phyloP scores from a whole-genome alignment of 73 alveolate genomes.

The Effrenium voratum region DNA sequence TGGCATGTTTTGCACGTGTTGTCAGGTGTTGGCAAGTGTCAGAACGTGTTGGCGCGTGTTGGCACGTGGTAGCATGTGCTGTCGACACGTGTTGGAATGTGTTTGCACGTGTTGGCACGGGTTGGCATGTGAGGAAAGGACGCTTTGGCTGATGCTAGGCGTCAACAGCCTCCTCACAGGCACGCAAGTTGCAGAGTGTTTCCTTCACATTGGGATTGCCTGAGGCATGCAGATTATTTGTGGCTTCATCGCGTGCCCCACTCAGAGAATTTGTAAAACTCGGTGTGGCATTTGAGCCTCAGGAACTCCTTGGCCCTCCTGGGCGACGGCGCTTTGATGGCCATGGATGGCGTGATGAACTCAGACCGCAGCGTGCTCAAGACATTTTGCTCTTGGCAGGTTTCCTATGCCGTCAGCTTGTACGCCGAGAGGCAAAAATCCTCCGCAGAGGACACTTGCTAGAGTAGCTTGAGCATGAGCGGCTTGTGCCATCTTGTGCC shows the following conservation, averaged over 20 bases:
- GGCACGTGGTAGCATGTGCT: too few relatives aligned
- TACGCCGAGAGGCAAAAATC: conserved; percentile 64
- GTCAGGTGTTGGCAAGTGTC: too few relatives aligned
- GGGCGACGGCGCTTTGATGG: conserved; percentile 70
- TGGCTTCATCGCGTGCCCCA: conserved; percentile 17
- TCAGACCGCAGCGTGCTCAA: neutral
- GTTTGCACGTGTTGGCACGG: too few relatives aligned
- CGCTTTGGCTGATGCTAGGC: conserved; percentile 66
- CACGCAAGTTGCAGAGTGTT: neutral
- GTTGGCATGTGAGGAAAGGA: conserved; percentile 17
- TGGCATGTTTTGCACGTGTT: too few relatives aligned
- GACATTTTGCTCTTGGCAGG: neutral
- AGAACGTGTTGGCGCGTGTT: too few relatives aligned
- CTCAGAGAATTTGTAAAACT: neutral
- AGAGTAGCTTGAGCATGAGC: too few relatives aligned
- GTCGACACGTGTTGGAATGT: too few relatives aligned
- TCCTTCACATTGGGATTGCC: neutral
- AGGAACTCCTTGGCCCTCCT: conserved; percentile 55
- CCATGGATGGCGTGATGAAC: conserved; percentile 41
- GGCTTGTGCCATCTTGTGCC: too few relatives aligned
- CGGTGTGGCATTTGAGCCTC: neutral
- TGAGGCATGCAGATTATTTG: conserved; percentile 35
- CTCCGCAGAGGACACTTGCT: conserved; percentile 11
- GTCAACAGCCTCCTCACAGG: conserved; percentile 71
- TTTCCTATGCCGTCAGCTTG: conserved; percentile 66